Evolutionary conservation across 139 green algal genomes (phyloP), one percentile per base, ranked within the genome.

Genomic region (Chlorella sp.): DNA sequence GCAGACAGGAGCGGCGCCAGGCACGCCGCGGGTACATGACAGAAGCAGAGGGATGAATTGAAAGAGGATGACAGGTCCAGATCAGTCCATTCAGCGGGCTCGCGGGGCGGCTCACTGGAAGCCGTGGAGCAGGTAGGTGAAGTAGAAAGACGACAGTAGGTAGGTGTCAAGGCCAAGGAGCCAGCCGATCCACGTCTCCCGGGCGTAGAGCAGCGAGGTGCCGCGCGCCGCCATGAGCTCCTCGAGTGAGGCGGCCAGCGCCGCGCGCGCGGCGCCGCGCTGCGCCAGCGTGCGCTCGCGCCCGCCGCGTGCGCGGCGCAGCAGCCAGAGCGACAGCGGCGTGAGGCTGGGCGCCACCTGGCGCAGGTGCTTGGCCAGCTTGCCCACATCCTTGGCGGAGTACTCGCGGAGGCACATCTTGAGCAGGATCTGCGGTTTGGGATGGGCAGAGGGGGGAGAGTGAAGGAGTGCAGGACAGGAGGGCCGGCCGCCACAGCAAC

Each of bases 61-160:
- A n/a, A n/a, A n/a, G n/a, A n/a, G n/a, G n/a, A n/a, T n/a, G n/a
- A n/a, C n/a, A n/a, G n/a, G n/a, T n/a, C n/a, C n/a, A n/a, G n/a
- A n/a, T n/a, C n/a, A n/a, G n/a, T n/a, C n/a, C n/a, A n/a, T n/a
- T n/a, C n/a, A n/a, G 19, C 31, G 35, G 11, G 8, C 31, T 12
- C 8, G 3, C 2, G 36, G 29, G 3, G 1, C 8, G 29, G 2
- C 35, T 79, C 36, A 79, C 73, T 79, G 73, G 63, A 73, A 79
- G 8, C 59, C 43, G 41, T 79, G 63, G 21, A 33, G 45, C 6
- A 79, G 63, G 23, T 73, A 79, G 29, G 73, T 79, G 48, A 79
- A 11, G 8, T 79, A 79, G 3, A 79, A 79, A n/a, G 73, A 48
- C 38, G 67, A 63, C 73, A 79, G 50, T n/a, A 50, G 42, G 63